A percentile compares a stretch with the other conserved stretches of the same genome.
phyloP scores from a whole-genome alignment of 2,329 filamentous ascomycete genomes.

The Trichoderma gracile region DNA sequence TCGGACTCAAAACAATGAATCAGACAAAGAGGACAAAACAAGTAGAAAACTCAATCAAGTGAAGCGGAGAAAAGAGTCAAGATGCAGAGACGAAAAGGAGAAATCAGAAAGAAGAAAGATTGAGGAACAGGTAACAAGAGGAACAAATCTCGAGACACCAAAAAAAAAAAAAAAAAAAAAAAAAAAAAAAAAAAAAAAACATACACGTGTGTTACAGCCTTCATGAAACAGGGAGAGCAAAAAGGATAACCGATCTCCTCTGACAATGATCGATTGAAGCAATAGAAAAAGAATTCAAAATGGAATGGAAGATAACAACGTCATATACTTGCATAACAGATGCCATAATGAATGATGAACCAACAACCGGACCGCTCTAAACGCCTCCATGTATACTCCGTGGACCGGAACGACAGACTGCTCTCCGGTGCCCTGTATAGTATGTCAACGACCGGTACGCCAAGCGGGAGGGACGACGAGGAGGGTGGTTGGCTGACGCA shows the following conservation, averaged over 20 bases:
- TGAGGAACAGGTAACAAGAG: too few species aligned
- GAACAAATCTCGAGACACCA: too few species aligned
- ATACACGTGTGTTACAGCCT: too few species aligned
- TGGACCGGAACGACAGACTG: conserved; percentile 23
- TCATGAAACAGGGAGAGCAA: too few species aligned
- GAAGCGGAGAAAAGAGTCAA: background rate
- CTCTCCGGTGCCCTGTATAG: conserved; percentile 22
- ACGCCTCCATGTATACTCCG: conserved; percentile 23
- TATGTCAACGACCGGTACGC: conserved; percentile 26
- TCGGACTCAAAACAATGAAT: background rate
- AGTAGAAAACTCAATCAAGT: background rate
- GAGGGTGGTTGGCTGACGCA: background rate
- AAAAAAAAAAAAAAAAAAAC: background rate
- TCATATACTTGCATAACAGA: conserved; percentile 20
- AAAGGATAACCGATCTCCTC: background rate
- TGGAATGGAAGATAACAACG: background rate
- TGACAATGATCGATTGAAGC: background rate
- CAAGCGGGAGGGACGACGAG: conserved; percentile 11
- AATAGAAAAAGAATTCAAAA: background rate
- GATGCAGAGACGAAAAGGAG: background rate
- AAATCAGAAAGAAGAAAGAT: background rate
- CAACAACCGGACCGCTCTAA: conserved; percentile 20
- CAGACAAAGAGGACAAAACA: background rate
- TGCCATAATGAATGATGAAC: conserved; percentile 11
- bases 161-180: background rate